Percentiles rank a stretch among this genome's conserved stretches.
Conservation (phyloP, 2,329 filamentous ascomycete genomes). For the Neofusicoccum laricinum region DNA sequence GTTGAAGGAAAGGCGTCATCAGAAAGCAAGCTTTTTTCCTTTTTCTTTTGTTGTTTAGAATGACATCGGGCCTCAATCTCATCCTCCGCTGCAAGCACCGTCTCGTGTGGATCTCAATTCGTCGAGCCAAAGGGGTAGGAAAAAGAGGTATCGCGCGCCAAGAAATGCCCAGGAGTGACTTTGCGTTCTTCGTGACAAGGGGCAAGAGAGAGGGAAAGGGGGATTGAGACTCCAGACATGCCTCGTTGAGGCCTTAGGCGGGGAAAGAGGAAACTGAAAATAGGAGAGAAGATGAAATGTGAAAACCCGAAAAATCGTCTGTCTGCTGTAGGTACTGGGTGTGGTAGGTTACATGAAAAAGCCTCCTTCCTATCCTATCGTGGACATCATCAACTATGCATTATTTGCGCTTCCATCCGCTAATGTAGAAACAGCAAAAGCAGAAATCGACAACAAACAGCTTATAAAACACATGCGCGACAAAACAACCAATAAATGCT, state of each 20-base stretch:
- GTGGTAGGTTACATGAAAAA: constrained; percentile 12
- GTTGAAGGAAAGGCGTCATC: no score
- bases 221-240: not conserved
- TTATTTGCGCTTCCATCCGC: not conserved
- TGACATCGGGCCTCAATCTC: no score
- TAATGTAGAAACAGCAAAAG: constrained; percentile 1
- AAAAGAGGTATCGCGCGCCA: constrained; percentile 4
- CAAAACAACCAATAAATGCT: constrained; percentile 14
- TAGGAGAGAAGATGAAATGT: not conserved
- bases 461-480: not conserved
- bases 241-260: not conserved
- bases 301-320: not conserved
- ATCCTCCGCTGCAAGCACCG: no score
- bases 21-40: no score
- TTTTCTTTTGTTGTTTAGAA: not conserved
- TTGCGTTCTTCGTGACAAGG: not conserved
- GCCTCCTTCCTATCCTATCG: constrained; percentile 14
- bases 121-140: not conserved
- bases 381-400: constrained; percentile 11
- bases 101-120: not conserved
- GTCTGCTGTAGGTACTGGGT: constrained; percentile 6
- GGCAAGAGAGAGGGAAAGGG: not conserved
- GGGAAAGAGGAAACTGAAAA: not conserved
- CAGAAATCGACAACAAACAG: not conserved
- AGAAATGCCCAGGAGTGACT: not conserved